phyloP scores from a whole-genome alignment of 1,139 yeast genomes.

The Candida gigantensis region DNA sequence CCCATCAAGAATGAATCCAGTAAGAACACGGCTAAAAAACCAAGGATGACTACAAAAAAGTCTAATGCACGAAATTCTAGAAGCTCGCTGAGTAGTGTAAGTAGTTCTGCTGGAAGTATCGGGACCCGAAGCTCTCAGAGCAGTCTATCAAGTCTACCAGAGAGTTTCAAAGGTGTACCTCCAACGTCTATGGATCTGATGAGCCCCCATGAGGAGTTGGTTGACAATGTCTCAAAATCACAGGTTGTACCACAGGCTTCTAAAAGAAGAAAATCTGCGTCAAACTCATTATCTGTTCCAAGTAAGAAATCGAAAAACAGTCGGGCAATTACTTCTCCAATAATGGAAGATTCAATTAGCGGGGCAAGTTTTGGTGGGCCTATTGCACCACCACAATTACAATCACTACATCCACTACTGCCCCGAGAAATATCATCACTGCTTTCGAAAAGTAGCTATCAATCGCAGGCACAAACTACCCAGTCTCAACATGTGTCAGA shows the following conservation, averaged over 20 bases:
- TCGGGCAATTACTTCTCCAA: constrained; percentile 1
- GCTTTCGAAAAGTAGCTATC: no score
- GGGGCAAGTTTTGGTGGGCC: no score
- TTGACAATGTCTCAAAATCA: not conserved
- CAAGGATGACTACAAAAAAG: not conserved
- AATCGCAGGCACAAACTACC: no score
- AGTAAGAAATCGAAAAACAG: not conserved
- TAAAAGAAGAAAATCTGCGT: constrained; percentile 1
- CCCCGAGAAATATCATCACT: no score
- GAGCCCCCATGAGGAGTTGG: constrained; percentile 3
- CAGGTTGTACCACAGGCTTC: no score
- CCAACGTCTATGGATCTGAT: constrained; percentile 13
- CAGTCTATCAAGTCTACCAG: constrained; percentile 2
- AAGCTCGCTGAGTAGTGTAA: not conserved
- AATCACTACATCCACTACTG: constrained; percentile 4
- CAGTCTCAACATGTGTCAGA: no score
- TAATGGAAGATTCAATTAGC: constrained; percentile 1
- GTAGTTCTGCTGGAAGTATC: not conserved
- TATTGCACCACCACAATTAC: no score
- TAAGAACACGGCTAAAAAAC: not conserved
- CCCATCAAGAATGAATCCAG: not conserved
- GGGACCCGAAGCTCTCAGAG: not conserved
- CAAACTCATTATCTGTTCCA: constrained; percentile 1
- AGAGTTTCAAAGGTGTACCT: constrained; percentile 8
- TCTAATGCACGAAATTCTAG: not conserved